phyloP scores from a whole-genome alignment of 1,139 yeast genomes.

The Candida sp. region DNA sequence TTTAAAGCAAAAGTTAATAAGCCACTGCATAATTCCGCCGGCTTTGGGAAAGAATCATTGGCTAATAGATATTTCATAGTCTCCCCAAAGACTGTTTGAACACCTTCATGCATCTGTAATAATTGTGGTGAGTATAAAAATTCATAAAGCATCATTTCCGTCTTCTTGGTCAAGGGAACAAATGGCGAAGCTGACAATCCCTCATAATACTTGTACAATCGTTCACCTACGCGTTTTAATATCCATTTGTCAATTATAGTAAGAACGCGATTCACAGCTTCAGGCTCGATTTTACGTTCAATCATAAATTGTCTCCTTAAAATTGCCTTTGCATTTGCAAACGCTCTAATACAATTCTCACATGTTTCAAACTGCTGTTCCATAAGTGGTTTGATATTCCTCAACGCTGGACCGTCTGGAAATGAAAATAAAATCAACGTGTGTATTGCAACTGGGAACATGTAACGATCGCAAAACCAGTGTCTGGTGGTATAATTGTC shows the following conservation, averaged over 20 bases:
- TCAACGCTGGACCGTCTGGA: slow-evolving; percentile 40
- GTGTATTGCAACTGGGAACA: slow-evolving; percentile 49
- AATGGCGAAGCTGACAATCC: background rate
- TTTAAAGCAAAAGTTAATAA: slow-evolving; percentile 50
- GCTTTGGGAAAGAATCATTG: slow-evolving; percentile 7
- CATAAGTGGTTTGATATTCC: slow-evolving; percentile 40
- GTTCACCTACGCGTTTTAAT: slow-evolving; percentile 11
- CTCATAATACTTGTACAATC: slow-evolving; percentile 1
- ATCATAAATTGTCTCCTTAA: slow-evolving; percentile 51
- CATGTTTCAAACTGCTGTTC: slow-evolving; percentile 42
- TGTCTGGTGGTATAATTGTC: slow-evolving; percentile 28
- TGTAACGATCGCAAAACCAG: slow-evolving; percentile 53
- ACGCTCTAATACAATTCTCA: slow-evolving; percentile 47
- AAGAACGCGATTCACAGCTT: slow-evolving; percentile 49
- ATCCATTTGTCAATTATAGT: slow-evolving; percentile 55
- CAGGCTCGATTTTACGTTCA: slow-evolving; percentile 45
- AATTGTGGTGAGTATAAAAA: slow-evolving; percentile 1
- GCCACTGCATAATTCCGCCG: slow-evolving; percentile 38
- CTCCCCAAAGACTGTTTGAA: slow-evolving; percentile 24
- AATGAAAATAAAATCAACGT: slow-evolving; percentile 59
- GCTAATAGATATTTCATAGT: slow-evolving; percentile 19
- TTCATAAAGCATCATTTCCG: background rate
- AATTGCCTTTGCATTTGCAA: slow-evolving; percentile 49
- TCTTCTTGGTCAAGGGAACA: background rate
- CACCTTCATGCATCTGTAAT: slow-evolving; percentile 7